A percentile compares a stretch with the other conserved stretches of the same genome.
phyloP scores from a whole-genome alignment of 257 asterid species.

The Petunia axillaris region DNA sequence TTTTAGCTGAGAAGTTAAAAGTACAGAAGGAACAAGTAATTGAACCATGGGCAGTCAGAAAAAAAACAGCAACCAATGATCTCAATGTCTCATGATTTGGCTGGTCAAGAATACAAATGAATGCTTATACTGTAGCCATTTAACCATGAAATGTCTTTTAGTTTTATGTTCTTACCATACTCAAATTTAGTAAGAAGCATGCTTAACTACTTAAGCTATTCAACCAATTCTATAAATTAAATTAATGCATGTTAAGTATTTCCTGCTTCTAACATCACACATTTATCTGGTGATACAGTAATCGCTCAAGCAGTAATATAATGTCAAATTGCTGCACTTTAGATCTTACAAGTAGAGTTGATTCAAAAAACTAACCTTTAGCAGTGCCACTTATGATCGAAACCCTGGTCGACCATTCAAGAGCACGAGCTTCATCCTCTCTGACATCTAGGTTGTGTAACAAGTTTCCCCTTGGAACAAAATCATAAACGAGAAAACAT shows the following conservation, averaged over 20 bases:
- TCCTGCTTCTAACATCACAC: not conserved
- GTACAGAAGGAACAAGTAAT: not conserved
- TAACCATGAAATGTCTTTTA: not conserved
- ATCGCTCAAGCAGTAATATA: not conserved
- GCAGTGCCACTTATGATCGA: conserved; percentile 73
- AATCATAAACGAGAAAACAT: conserved; percentile 84
- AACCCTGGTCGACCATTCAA: conserved; percentile 82
- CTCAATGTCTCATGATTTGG: not conserved
- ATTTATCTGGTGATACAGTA: not conserved
- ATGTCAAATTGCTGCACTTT: not conserved
- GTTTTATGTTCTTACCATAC: not conserved
- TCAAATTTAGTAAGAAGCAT: not conserved
- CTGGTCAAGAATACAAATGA: not conserved
- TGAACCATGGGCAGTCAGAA: not conserved
- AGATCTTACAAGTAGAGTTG: not conserved
- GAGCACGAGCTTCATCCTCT: conserved; percentile 61
- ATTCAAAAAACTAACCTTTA: conserved; percentile 55
- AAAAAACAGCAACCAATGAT: not conserved
- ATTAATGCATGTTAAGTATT: not conserved
- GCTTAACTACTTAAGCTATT: not conserved
- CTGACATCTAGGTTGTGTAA: conserved; percentile 58
- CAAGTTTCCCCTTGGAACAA: conserved; percentile 68
- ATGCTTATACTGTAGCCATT: not conserved
- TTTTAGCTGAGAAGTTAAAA: not conserved
- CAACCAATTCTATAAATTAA: not conserved